Evolutionary conservation across 2,329 filamentous ascomycete genomes (phyloP), one percentile per base, ranked within the genome.

Genomic region (Phyllosticta ampelicida): DNA sequence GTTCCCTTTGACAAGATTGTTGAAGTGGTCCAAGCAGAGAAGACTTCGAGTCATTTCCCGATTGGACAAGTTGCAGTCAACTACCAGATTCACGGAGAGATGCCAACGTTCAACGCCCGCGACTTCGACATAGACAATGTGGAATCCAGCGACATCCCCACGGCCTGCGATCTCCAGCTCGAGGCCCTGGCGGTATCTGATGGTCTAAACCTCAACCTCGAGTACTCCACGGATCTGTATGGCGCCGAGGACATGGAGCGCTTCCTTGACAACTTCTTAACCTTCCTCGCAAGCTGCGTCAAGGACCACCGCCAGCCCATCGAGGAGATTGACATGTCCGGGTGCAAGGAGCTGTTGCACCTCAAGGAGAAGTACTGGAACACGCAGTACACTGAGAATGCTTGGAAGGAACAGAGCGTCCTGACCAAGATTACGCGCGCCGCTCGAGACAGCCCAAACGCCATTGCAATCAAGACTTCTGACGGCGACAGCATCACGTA

Each of bases 1-100:
- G 56, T 81, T 3, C 80, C 80, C 0, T 79, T 81, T 55, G 75
- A 81, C 51, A 66, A 76, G 0, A 61, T 83, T 0, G 66, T 83
- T 0, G 63, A 74, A 0, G 67, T 77, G 21, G 65, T 82, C 1
- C 64, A 69, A 3, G 68, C 76, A 0, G 62, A 70, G 0, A 67
- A 78, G 1, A 74, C 76, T 0, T 59, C 72, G 0, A 60, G 66
- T 0, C 63, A 75, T 54, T 73, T 61, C 30, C 79, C 80, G 0
- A 44, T 82, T 0, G 81, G 80, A 67, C 80, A 83, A 63, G 70
- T 67, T 0, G 72, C 76, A 19, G 62, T 80, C 48, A 73, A 81
- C 64, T 80, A 80, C 62, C 70, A 75, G 8, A 70, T 70, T 26
- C 67, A 66, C 1, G 60, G 63, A 13, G 63, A 64, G 55, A 61